phyloP scores from a whole-genome alignment of 768 basidiomycete species.

The Hypholoma sublateritium region DNA sequence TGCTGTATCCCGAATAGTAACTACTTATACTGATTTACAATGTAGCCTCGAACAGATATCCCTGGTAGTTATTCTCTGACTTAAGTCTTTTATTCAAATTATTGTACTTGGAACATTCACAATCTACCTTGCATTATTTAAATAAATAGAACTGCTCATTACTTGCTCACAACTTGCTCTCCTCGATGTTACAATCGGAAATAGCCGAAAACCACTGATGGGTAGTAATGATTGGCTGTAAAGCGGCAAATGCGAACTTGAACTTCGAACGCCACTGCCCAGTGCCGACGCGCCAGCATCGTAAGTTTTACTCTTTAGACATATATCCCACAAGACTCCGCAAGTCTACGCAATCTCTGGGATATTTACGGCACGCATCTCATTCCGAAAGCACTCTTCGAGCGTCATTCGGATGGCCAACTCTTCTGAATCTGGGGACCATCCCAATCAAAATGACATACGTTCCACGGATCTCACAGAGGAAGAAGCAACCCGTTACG shows the following conservation, averaged over 20 bases:
- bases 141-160: no score
- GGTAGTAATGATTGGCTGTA: no score
- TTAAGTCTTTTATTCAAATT: background rate
- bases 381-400: background rate
- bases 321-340: no score
- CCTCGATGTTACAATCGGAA: no score
- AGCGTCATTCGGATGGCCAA: conserved; percentile 11
- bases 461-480: conserved; percentile 61
- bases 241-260: no score
- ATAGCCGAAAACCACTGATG: no score
- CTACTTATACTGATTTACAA: background rate
- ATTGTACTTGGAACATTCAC: conserved; percentile 3
- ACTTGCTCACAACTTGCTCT: no score
- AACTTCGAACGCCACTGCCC: no score
- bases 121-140: background rate
- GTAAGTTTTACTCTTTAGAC: no score
- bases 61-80: background rate
- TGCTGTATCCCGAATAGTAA: background rate
- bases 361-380: background rate
- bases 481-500: conserved; percentile 80
- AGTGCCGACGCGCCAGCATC: no score
- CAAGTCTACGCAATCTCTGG: background rate
- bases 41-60: conserved; percentile 4
- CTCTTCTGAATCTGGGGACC: conserved; percentile 8
- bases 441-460: conserved; percentile 24